Evolutionary conservation across 2,329 filamentous ascomycete genomes (phyloP).

Genomic region (Ophiostoma ips): DNA sequence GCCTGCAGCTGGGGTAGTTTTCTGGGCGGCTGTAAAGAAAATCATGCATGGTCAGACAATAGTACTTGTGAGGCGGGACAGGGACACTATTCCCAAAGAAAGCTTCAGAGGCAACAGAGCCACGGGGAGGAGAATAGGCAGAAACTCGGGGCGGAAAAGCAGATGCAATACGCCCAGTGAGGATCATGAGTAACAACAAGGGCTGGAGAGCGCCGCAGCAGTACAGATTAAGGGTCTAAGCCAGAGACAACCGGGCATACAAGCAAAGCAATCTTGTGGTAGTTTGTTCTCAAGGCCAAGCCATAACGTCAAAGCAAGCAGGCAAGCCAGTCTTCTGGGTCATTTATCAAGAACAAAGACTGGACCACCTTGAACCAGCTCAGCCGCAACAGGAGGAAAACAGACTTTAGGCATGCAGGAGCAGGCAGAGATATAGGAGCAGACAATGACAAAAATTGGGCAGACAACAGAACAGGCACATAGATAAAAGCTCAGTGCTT

Average conservation of each 20-base stretch:
- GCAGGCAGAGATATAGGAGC: not conserved
- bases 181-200: not conserved
- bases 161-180: not conserved
- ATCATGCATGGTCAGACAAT: slow-evolving; percentile 11
- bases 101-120: not conserved
- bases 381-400: not conserved
- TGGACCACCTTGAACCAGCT: too few relatives aligned
- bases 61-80: not conserved
- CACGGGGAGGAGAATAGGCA: not conserved
- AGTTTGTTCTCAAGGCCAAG: not conserved
- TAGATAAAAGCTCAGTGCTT: too few relatives aligned
- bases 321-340: not conserved
- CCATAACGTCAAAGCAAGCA: not conserved
- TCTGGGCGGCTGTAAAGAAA: slow-evolving; percentile 14
- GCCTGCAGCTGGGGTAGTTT: slow-evolving; percentile 10
- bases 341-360: not conserved
- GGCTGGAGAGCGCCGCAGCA: not conserved
- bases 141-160: not conserved
- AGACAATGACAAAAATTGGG: not conserved
- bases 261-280: not conserved
- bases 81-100: too few relatives aligned
- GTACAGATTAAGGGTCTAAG: not conserved
- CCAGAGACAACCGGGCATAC: not conserved
- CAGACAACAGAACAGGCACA: not conserved
- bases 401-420: not conserved